Base-by-base conservation (phyloP, 2,329 filamentous ascomycete genomes). In the Alternaria longipes region DNA sequence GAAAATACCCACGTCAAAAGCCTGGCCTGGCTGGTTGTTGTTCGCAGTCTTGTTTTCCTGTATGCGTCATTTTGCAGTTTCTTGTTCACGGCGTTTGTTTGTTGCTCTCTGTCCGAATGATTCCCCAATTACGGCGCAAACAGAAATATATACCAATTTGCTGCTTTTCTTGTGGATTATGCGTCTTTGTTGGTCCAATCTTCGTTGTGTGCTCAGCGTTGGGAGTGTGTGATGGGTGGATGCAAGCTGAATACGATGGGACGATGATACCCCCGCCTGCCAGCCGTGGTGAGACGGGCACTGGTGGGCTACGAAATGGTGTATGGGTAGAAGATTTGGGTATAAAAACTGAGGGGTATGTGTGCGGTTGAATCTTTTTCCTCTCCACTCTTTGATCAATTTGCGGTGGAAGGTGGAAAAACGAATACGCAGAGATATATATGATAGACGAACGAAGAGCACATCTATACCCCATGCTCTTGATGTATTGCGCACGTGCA, bases 101-200 rank as follows among this genome's bases (percentile, higher is more conserved):
- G 53, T 52, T 54, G 62, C 63, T 66, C 53, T 64, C 64, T 67
- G 71, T 73, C 51, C 68, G 72, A 71, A 77, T 74, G 75, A 78
- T 77, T 77, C 74, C 75, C 75, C 74, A 64, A 38, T 18, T 50
- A 50, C 67, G 76, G 77, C 75, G 77, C 76, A 73, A 78, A 77
- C 74, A 79, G 71, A 78, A 77, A 78, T 78, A 79, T 79, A 79
- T 79, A 79, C 77, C 77, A 78, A 76, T 78, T 77, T 78, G 75
- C 72, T 74, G 73, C 75, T 75, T 74, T 42, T 50, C 12, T 50
- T 50, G 32, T 36, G 46, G 46, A 38, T 26, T 50, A 24, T 70
- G 64, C 47, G 44, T 54, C 16, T 34, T 26, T 40, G 9, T 34
- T 52, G 44, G 30, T 41, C 20, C 41, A 18, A 41, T 59, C 49